phyloP scores from a whole-genome alignment of 352 stramenopile species.

The Phytophthora multivora region DNA sequence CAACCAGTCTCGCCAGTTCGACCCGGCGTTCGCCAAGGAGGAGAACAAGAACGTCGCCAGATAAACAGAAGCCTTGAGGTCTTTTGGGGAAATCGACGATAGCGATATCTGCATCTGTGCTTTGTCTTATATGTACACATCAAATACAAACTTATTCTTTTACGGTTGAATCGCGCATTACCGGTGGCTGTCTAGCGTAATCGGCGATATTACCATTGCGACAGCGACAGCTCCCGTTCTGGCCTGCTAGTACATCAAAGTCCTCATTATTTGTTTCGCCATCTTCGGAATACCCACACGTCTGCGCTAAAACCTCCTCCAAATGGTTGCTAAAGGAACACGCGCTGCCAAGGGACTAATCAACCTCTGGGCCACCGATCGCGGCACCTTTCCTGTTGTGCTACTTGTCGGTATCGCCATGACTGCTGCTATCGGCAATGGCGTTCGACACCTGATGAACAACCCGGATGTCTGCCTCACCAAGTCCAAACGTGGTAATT shows the following conservation, averaged over 20 bases:
- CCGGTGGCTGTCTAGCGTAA: not conserved
- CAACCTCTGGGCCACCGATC: conserved; percentile 46
- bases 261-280: not conserved
- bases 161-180: too few species aligned
- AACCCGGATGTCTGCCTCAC: not conserved
- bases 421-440: conserved; percentile 13
- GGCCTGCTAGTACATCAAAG: not conserved
- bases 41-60: conserved; percentile 49
- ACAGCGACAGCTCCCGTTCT: too few species aligned
- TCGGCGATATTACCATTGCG: not conserved
- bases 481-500: conserved; percentile 34
- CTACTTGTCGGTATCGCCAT: conserved; percentile 14
- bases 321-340: not conserved
- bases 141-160: too few species aligned
- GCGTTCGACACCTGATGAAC: not conserved
- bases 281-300: not conserved
- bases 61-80: not conserved
- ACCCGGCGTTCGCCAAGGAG: conserved; percentile 51
- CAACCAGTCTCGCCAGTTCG: conserved; percentile 71
- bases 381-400: conserved; percentile 51
- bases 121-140: too few species aligned
- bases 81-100: too few species aligned
- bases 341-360: not conserved
- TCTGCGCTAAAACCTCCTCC: not conserved
- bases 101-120: too few species aligned